Percentiles rank a stretch among this genome's conserved stretches.
Evolutionary conservation across 805 yeast genomes (phyloP).

Genomic region (Barnettozyma salicaria): DNA sequence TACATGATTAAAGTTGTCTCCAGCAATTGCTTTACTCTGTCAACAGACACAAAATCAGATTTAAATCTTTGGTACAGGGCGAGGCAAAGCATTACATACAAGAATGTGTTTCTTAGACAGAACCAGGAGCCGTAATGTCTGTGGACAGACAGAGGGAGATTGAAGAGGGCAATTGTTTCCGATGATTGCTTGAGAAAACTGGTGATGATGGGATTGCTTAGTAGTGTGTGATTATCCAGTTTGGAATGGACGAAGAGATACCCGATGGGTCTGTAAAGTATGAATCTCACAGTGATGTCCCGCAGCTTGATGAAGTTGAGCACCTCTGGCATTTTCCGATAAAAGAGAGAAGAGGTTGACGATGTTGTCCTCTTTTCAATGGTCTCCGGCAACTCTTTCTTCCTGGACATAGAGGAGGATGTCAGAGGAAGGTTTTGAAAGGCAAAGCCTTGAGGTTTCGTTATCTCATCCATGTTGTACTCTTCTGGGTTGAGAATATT

Average conservation of each 20-base stretch:
- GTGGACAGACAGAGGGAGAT: constrained; percentile 21
- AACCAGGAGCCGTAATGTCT: constrained; percentile 27
- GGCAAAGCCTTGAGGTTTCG: constrained; percentile 22
- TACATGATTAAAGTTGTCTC: constrained; percentile 8
- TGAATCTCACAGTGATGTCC: constrained; percentile 18
- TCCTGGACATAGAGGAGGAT: background rate
- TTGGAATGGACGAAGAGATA: constrained; percentile 18
- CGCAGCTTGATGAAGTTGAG: constrained; percentile 21
- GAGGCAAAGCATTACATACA: constrained; percentile 7
- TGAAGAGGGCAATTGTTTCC: constrained; percentile 18
- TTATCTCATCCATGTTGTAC: constrained; percentile 6
- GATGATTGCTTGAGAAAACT: constrained; percentile 16
- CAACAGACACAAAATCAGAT: constrained; percentile 9
- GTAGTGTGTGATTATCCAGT: constrained; percentile 6
- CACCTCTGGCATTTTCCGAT: constrained; percentile 17
- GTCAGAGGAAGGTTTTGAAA: constrained; percentile 11
- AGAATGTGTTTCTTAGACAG: constrained; percentile 16
- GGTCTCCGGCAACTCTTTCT: constrained; percentile 8
- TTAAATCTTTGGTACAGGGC: constrained; percentile 13
- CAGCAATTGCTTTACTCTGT: constrained; percentile 8
- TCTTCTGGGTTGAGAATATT: constrained; percentile 14
- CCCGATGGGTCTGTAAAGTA: constrained; percentile 19
- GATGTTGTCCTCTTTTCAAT: constrained; percentile 11
- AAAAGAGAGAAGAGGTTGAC: constrained; percentile 7
- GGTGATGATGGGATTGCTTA: constrained; percentile 12